Base-by-base conservation (phyloP, 1,284 basidiomycete species). In the Rhodotorula sp. region DNA sequence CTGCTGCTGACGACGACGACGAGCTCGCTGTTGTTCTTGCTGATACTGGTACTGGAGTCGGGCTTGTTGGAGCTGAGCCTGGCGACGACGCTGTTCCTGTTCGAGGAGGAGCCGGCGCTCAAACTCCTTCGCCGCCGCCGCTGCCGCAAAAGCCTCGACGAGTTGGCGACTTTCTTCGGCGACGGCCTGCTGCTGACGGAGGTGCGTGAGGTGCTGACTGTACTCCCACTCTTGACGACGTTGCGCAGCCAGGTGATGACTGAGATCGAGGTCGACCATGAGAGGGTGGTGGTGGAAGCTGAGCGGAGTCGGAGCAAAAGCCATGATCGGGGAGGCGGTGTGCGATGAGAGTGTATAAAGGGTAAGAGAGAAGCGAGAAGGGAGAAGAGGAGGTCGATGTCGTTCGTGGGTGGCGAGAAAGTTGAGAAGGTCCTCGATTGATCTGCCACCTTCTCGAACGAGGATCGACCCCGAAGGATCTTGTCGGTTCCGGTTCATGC, bases 11-110 rank as follows among this genome's bases (percentile, higher is more conserved):
- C 31, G 56, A 3, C 51, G 34, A 3, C 64, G 54, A 16, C 29
- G 39, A n/a, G 54, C 54, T 16, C 54, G 54, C n/a, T 56, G 26
- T n/a, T 5, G 29, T 29, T 70, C 64, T 26, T 26, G 48, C 64
- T 6, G 16, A 39, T 20, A 51, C 34, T 20, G 58, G 6, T 58
- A 60, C 4, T 26, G 48, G 23, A 57, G 63, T 56, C 46, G 23
- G 43, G 18, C 18, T 48, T 21, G 54, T 31, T 29, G 54, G n/a
- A 18, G 51, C 21, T n/a, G 51, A 21, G 21, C 12, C 21, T 52
- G 51, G 12, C n/a, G 51, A 52, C 51, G 51, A n/a, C n/a, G 51
- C 3, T n/a, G 51, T 52, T 52, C 51, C 8, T 52, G 12, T 21
- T 21, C 51, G 51, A 52, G 4, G 3, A 14, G 51, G 39, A 43